Conservation (phyloP, 257 asterid genomes). For the Fraxinus americana region DNA sequence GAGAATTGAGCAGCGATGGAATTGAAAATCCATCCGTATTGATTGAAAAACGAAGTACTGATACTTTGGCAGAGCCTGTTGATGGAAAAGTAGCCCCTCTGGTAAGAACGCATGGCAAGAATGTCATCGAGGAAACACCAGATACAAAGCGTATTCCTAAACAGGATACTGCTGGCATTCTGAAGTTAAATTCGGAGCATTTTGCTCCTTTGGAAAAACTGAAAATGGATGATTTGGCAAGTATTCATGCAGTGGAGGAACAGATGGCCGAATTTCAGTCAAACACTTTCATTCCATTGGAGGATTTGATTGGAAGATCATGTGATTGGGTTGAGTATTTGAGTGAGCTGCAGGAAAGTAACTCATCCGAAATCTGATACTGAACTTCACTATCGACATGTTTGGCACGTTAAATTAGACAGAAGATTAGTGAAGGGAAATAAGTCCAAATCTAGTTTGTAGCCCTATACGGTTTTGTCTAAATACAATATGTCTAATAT, state of each 20-base stretch:
- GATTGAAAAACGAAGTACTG: background rate
- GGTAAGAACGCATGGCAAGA: constrained; percentile 10
- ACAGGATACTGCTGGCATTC: background rate
- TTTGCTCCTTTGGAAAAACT: background rate
- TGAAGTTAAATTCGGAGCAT: background rate
- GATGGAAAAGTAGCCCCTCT: background rate
- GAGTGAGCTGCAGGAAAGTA: constrained; percentile 18
- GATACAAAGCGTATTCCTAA: background rate
- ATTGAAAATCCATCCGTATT: background rate
- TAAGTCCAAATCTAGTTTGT: background rate
- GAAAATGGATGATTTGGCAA: constrained; percentile 14
- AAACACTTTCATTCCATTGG: constrained; percentile 27
- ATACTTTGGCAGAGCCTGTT: background rate
- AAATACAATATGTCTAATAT: too few relatives aligned
- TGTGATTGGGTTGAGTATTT: constrained; percentile 18
- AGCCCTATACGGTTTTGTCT: background rate
- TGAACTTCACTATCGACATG: background rate
- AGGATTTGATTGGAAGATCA: constrained; percentile 34
- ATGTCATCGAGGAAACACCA: constrained; percentile 21
- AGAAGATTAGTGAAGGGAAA: background rate
- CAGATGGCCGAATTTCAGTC: constrained; percentile 6
- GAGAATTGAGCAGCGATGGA: background rate
- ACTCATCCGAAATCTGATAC: constrained; percentile 15
- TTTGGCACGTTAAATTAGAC: background rate
- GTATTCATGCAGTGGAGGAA: background rate